Conservation (phyloP, 176 grass and related monocot species). For the Cocos nucifera region DNA sequence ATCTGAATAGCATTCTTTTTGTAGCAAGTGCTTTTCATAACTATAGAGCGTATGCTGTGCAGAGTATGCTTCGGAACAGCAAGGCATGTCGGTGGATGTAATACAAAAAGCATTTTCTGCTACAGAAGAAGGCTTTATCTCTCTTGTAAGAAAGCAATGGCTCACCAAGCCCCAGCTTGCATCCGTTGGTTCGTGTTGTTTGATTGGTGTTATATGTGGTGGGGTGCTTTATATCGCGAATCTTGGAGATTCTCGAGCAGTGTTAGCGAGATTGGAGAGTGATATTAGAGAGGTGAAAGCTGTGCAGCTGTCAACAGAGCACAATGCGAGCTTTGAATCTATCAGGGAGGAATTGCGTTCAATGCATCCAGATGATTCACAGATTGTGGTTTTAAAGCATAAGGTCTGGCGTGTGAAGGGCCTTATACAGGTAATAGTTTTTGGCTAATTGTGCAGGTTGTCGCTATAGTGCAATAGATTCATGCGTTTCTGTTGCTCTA, state of each 20-base stretch:
- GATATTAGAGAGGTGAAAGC: conserved; percentile 70
- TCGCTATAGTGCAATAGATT: too few species aligned
- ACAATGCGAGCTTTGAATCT: conserved; percentile 70
- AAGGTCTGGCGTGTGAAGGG: conserved; percentile 93
- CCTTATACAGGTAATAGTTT: conserved; percentile 60
- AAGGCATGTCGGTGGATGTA: conserved; percentile 65
- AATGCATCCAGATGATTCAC: conserved; percentile 69
- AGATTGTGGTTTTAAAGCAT: conserved; percentile 71
- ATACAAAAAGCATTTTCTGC: conserved; percentile 55
- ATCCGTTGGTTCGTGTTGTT: conserved; percentile 82
- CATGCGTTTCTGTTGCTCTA: too few species aligned
- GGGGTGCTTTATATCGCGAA: conserved; percentile 74
- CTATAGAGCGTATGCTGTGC: conserved; percentile 1
- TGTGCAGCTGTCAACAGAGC: conserved; percentile 73
- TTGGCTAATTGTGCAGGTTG: too few species aligned
- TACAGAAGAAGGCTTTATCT: conserved; percentile 71
- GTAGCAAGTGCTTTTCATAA: not conserved
- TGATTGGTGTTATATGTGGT: conserved; percentile 48
- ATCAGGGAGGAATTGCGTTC: conserved; percentile 63
- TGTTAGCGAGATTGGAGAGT: conserved; percentile 60
- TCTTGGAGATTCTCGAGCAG: conserved; percentile 63
- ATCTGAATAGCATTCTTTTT: conserved; percentile 5
- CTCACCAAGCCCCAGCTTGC: conserved; percentile 57
- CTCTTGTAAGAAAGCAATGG: conserved; percentile 73
- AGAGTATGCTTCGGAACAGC: conserved; percentile 65